Evolutionary conservation across 352 stramenopile species (phyloP).

Genomic region (Blastocystis sp.): DNA sequence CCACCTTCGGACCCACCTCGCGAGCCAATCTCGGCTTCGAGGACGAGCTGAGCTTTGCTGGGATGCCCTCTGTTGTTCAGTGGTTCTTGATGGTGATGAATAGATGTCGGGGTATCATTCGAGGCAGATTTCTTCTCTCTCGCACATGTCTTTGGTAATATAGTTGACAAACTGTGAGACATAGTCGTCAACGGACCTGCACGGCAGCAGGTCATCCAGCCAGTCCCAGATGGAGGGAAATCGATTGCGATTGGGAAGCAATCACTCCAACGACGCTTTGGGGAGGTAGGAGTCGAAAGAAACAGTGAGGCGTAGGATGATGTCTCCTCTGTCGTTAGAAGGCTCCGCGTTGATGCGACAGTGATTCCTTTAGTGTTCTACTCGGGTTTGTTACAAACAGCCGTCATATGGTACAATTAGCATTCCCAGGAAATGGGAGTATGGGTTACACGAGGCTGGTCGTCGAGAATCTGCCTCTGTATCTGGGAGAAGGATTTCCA

Average conservation of each 20-base stretch:
- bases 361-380: background rate
- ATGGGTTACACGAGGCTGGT: slow-evolving; percentile 90
- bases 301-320: background rate
- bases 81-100: background rate
- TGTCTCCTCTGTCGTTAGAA: background rate
- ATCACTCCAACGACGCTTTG: background rate
- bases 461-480: slow-evolving; percentile 87
- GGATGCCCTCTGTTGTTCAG: background rate
- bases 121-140: background rate
- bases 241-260: background rate
- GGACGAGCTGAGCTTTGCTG: background rate
- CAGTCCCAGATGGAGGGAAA: background rate
- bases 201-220: background rate
- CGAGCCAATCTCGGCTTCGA: background rate
- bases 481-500: slow-evolving; percentile 37
- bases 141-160: background rate
- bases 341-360: background rate
- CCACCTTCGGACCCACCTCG: background rate
- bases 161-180: background rate
- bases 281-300: background rate
- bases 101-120: background rate
- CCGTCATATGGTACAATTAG: slow-evolving; percentile 72
- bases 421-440: slow-evolving; percentile 91
- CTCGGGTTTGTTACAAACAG: background rate
- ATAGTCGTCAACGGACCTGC: background rate